A percentile compares a stretch with the other conserved stretches of the same genome.
Evolutionary conservation across 192 early-diverging fungal genomes (phyloP).

Genomic region (Coemansia sp.): DNA sequence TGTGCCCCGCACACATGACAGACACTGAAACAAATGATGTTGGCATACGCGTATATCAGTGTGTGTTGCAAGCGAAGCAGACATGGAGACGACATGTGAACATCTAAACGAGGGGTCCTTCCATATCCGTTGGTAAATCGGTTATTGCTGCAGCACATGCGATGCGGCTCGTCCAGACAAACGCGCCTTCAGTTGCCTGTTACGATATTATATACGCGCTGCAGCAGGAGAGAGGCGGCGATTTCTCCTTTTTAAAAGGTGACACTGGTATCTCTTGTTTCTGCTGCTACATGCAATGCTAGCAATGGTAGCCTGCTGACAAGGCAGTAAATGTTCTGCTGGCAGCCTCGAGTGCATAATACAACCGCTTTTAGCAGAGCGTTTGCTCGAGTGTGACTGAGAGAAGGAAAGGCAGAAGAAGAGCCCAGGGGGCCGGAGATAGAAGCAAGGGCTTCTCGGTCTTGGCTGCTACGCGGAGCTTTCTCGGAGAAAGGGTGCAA

Average conservation of each 20-base stretch:
- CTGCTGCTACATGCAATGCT: no score
- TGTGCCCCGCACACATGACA: neutral
- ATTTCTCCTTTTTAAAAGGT: no score
- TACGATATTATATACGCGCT: neutral
- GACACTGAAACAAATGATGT: neutral
- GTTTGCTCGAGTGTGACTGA: neutral
- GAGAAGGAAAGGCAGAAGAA: neutral
- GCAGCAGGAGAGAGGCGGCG: no score
- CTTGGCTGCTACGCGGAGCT: neutral
- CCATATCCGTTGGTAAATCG: neutral
- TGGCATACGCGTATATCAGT: no score
- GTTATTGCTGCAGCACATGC: neutral
- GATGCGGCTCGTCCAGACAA: neutral
- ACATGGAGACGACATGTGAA: neutral
- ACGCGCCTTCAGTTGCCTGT: neutral
- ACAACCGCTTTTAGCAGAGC: neutral
- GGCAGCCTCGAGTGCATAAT: neutral
- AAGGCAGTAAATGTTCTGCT: no score
- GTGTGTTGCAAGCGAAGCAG: neutral
- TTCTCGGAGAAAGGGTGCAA: neutral
- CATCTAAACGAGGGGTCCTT: neutral
- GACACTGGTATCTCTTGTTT: no score
- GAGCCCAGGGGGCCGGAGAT: neutral
- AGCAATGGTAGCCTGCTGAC: no score
- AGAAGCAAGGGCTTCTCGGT: neutral